Base-by-base conservation (phyloP, 257 asterid species). In the Lithospermum erythrorhizon region DNA sequence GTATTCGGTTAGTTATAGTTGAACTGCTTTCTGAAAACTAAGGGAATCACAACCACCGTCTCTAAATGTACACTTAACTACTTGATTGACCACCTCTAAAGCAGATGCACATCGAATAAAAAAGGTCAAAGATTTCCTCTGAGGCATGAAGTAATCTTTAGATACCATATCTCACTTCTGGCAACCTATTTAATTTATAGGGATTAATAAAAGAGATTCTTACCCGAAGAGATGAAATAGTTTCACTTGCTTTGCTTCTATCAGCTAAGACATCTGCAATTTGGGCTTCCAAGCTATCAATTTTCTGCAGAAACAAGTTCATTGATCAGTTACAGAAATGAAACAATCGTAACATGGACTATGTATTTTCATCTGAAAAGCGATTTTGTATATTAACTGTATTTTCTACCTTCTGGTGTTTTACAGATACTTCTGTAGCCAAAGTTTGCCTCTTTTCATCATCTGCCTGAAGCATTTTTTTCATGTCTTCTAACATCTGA, bases 361-460 rank as follows among this genome's bases (percentile, higher is more conserved):
- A 1, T 52, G 53, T 55, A 37, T 68, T 65, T 70, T 61, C n/a
- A 49, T 55, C 63, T 65, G 59, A 63, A 67, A 64, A 72, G 61
- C 37, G 61, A 57, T 62, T 37, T n/a, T 61, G 35, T 60, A 57
- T 37, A 15, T 63, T 64, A 45, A 8, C 17, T 57, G 69, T 35
- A 58, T 61, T 59, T 37, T 66, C 74, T 73, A 91, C 98, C 94
- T 81, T 84, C 78, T 88, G 90, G 70, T 88, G 95, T 82, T 86
- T 88, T 61, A 68, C 68, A 72, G 94, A 79, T 68, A 88, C 83
- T 75, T 91, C 98, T 2, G 86, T 69, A 41, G 83, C 68, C 67
- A 94, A 76, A 77, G 86, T 77, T 73, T 79, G 85, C 66, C 73
- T 76, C 78, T 88, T 91, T 69, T 91, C 97, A 73, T 91, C 98